These are phyloP conservation scores for Nicotiana sylvestris DNA, from an alignment of 257 asterid species.

Conservation along the genomic window DNA sequence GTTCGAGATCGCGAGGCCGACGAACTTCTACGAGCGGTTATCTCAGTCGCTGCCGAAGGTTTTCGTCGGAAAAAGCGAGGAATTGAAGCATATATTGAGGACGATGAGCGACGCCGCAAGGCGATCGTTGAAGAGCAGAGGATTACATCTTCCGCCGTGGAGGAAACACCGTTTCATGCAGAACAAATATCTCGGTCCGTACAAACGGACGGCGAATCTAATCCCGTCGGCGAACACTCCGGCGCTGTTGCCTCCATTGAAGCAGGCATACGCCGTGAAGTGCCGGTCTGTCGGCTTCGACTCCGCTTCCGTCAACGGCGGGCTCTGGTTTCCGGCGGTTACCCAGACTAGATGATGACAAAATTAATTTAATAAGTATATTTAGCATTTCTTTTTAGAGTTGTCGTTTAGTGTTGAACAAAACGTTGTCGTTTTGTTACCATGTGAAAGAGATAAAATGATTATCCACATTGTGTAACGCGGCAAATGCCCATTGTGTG, in stretches of 20 bases:
- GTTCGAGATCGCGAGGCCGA: constrained; percentile 78
- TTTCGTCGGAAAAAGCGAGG: constrained; percentile 55
- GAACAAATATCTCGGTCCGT: constrained; percentile 71
- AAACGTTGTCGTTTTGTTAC: background rate
- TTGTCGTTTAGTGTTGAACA: background rate
- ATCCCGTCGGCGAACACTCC: background rate
- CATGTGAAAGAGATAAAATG: background rate
- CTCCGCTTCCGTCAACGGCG: background rate
- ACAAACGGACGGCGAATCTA: constrained; percentile 39
- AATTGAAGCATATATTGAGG: constrained; percentile 52
- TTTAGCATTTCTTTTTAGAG: background rate
- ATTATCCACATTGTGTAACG: background rate
- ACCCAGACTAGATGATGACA: constrained; percentile 8
- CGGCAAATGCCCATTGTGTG: constrained; percentile 2
- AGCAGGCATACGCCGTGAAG: background rate
- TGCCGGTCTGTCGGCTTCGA: constrained; percentile 15
- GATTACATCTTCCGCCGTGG: constrained; percentile 76
- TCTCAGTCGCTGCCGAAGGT: constrained; percentile 35
- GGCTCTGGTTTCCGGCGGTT: constrained; percentile 9
- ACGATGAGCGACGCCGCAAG: constrained; percentile 53
- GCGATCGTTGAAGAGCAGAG: constrained; percentile 57
- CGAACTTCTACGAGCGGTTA: constrained; percentile 36
- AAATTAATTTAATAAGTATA: background rate
- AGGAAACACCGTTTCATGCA: constrained; percentile 78
- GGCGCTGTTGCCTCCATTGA: background rate